These are phyloP conservation scores for Boletus bicolor DNA, from an alignment of 768 basidiomycete genomes.

Conservation along the genomic window DNA sequence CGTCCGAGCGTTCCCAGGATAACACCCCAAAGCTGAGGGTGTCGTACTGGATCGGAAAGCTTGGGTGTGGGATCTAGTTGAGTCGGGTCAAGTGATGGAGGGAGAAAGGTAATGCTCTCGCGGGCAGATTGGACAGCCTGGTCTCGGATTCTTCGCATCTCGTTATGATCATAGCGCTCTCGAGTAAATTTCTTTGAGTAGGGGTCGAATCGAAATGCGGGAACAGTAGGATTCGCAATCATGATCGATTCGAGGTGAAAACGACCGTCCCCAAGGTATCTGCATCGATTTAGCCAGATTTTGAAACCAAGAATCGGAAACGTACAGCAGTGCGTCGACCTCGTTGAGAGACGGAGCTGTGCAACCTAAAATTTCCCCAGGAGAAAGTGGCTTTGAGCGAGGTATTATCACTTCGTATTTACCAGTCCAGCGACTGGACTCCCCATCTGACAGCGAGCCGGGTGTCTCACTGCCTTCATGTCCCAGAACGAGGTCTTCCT, in stretches of 20 bases:
- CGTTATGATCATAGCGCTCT: constrained; percentile 83
- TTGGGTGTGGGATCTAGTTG: constrained; percentile 17
- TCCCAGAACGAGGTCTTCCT: constrained; percentile 65
- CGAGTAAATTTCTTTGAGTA: constrained; percentile 96
- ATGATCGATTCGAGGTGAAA: constrained; percentile 99
- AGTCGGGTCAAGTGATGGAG: constrained; percentile 7
- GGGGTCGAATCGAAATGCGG: constrained; percentile 97
- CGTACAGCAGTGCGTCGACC: constrained; percentile 90
- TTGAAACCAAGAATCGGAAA: constrained; percentile 6
- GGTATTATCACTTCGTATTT: constrained; percentile 77
- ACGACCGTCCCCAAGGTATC: constrained; percentile 96
- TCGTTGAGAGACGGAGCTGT: constrained; percentile 81
- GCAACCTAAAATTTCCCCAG: constrained; percentile 96
- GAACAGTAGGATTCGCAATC: constrained; percentile 96
- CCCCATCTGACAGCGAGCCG: constrained; percentile 1
- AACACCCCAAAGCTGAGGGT: constrained; percentile 71
- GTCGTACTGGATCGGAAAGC: constrained; percentile 5
- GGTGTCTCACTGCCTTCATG: constrained; percentile 14
- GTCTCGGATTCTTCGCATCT: constrained; percentile 77
- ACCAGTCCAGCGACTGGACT: constrained; percentile 46
- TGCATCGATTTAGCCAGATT: constrained; percentile 30
- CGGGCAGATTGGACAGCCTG: constrained; percentile 75
- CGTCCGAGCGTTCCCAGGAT: constrained; percentile 92
- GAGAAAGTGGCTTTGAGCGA: constrained; percentile 86
- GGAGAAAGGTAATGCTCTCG: constrained; percentile 49